These are phyloP conservation scores for Allium fistulosum DNA, from an alignment of 106 monocot species.

Conservation along the genomic window DNA sequence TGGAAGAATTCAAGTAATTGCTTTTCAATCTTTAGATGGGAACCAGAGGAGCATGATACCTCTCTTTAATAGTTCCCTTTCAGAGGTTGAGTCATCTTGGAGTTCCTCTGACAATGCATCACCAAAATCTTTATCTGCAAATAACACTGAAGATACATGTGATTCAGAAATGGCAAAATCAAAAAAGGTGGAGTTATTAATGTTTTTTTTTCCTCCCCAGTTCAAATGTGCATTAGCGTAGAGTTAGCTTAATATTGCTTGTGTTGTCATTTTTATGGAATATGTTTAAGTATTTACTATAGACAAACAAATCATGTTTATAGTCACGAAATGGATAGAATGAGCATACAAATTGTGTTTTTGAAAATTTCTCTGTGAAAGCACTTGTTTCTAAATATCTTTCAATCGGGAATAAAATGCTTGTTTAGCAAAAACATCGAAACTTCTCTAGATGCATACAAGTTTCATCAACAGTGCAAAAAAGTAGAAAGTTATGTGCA, in stretches of 20 bases:
- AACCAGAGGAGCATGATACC: conserved; percentile 31
- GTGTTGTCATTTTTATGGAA: too few relatives aligned
- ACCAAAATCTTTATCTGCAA: conserved; percentile 29
- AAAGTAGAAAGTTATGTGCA: neutral
- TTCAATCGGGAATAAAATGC: too few relatives aligned
- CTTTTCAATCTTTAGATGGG: conserved; percentile 80
- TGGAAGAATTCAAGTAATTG: conserved; percentile 93
- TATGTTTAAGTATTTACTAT: too few relatives aligned
- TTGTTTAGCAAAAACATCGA: too few relatives aligned
- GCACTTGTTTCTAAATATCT: neutral
- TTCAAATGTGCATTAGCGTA: too few relatives aligned
- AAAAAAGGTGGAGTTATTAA: conserved; percentile 31
- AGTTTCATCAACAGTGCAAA: neutral
- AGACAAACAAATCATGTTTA: too few relatives aligned
- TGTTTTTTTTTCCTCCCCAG: too few relatives aligned
- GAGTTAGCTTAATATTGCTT: too few relatives aligned
- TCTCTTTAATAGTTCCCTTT: conserved; percentile 22
- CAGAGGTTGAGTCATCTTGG: conserved; percentile 66
- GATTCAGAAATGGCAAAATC: conserved; percentile 50
- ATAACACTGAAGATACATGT: conserved; percentile 60
- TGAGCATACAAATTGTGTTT: neutral
- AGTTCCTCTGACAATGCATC: conserved; percentile 46
- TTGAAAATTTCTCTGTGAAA: neutral
- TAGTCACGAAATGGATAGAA: neutral
- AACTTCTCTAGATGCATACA: neutral